Percentiles rank a stretch among this genome's conserved stretches.
These are phyloP conservation scores for Diaporthe ilicicola DNA, from an alignment of 2,329 filamentous ascomycete species.

Conservation along the genomic window DNA sequence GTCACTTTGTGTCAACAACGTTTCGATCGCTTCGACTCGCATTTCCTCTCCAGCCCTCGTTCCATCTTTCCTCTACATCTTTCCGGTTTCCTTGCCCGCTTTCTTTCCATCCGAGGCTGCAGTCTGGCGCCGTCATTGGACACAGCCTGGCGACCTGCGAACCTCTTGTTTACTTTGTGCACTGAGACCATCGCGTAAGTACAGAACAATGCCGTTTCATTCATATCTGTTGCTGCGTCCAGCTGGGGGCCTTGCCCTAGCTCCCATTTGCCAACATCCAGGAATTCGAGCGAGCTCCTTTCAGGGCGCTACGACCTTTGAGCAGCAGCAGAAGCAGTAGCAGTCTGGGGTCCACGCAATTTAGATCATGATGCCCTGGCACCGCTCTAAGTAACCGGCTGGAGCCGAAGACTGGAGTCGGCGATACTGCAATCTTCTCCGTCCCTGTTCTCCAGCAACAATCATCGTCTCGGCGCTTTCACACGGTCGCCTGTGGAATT, in stretches of 20 bases:
- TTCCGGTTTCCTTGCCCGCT: slow-evolving; percentile 11
- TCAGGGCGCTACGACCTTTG: background rate
- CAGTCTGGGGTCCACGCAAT: background rate
- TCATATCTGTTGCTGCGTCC: background rate
- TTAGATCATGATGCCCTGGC: background rate
- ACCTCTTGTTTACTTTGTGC: slow-evolving; percentile 17
- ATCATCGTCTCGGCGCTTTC: background rate
- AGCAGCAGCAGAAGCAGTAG: background rate
- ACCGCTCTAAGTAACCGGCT: slow-evolving; percentile 1
- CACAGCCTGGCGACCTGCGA: background rate
- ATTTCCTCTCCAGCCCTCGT: background rate
- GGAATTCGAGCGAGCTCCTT: background rate
- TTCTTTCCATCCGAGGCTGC: background rate
- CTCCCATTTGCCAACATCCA: background rate
- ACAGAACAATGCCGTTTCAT: background rate
- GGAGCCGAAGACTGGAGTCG: slow-evolving; percentile 14
- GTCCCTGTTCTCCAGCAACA: slow-evolving; percentile 9
- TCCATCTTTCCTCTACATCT: slow-evolving; percentile 13
- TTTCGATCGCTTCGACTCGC: slow-evolving; percentile 18
- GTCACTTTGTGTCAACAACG: slow-evolving; percentile 20
- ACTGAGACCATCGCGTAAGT: slow-evolving; percentile 10
- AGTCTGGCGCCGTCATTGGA: slow-evolving; percentile 16
- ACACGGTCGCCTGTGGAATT: background rate
- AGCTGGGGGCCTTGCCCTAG: background rate
- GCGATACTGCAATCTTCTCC: slow-evolving; percentile 17